Evolutionary conservation across 163 green algal species (phyloP), one percentile per base, ranked within the genome.

Genomic region (Coccomyxa subellipsoidea): DNA sequence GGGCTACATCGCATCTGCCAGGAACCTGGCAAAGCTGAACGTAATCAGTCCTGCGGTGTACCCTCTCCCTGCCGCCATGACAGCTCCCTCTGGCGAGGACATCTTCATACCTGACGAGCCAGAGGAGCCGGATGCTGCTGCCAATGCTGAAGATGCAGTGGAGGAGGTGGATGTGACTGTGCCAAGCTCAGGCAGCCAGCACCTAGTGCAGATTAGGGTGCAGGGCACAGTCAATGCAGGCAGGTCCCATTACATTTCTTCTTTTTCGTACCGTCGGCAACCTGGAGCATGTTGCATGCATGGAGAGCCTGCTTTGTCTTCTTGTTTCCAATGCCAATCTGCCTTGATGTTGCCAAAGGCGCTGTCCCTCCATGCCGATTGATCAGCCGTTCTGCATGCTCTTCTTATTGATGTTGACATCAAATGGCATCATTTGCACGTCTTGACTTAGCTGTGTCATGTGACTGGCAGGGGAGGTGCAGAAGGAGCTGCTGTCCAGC

Each of bases 91-190:
- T 39, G 32, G 32, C 71, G 75, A 80, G 38, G 75, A 80, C 40
- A 80, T 80, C 38, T 36, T 37, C 32, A 36, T 80, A 7, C 75
- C 75, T 38, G 75, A 80, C 12, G 75, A 80, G 71, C 47, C 47
- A 2, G 47, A 59, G 2, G 21, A 12, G 47, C 47, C 47, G 23
- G 47, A 27, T 8, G 23, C 4, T 18, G 23, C 15, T 18, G 47
- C 23, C 47, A 23, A 1, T 59, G 47, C 47, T 27, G 47, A 8
- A 59, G 47, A 59, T 18, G 23, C 47, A 59, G 47, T 59, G 47
- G 47, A 1, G 47, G 47, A 59, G 47, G 5, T 8, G 47, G 47
- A 12, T 59, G 47, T 59, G 47, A 59, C 15, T 59, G 47, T 18
- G 1, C 15, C 1, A 18, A 18, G 23, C 23, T 12, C 5, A 27